Evolutionary conservation across 306 rosid species (phyloP).

Genomic region (Glycine soja): DNA sequence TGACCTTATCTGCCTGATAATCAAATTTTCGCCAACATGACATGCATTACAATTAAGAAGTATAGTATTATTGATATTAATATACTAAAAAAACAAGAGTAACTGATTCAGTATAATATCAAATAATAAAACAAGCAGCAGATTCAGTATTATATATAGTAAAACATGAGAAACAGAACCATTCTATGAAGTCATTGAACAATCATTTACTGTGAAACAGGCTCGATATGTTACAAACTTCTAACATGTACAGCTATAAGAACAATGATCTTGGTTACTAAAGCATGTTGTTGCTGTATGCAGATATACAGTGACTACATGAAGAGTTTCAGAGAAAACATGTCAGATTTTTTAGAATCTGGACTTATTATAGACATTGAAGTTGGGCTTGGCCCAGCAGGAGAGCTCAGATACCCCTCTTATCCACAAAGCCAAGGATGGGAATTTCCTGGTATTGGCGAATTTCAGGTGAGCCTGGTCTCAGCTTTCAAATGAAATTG

Average conservation of each 20-base stretch:
- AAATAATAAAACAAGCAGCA: not conserved
- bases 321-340: conserved; percentile 83
- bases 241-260: not conserved
- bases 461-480: conserved; percentile 71
- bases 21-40: not conserved
- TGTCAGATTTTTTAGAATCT: conserved; percentile 64
- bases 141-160: not conserved
- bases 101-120: not conserved
- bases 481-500: not conserved
- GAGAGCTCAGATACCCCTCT: conserved; percentile 91
- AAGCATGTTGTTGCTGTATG: not conserved
- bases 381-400: conserved; percentile 88
- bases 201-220: not conserved
- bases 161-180: not conserved
- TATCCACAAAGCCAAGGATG: conserved; percentile 87
- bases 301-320: conserved; percentile 82
- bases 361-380: conserved; percentile 77
- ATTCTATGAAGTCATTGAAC: not conserved
- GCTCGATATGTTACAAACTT: not conserved
- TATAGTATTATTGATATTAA: not conserved
- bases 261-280: conserved; percentile 15
- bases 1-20: not conserved
- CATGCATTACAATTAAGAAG: not conserved
- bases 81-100: not conserved
- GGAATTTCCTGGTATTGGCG: conserved; percentile 90